Conservation (phyloP, 176 grass and related monocot genomes). For the Carex kokanica region DNA sequence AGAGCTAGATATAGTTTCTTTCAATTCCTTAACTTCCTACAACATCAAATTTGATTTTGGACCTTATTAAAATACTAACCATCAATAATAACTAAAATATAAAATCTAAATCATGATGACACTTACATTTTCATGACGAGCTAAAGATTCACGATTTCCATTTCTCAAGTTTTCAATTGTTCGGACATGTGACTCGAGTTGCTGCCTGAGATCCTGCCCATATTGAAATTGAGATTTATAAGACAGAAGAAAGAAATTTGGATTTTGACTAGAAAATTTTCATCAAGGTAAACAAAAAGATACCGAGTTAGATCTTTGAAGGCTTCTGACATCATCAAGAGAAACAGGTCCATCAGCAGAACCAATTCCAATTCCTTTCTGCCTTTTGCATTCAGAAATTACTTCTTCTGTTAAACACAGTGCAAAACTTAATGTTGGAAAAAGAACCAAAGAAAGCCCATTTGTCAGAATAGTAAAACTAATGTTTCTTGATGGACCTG, state of each 20-base stretch:
- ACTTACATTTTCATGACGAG: conserved; percentile 79
- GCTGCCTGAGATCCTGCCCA: conserved; percentile 91
- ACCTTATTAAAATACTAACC: not conserved
- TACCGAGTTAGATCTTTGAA: conserved; percentile 93
- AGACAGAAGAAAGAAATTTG: conserved; percentile 6
- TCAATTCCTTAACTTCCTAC: conserved; percentile 80
- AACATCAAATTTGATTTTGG: conserved; percentile 34
- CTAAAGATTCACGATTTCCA: conserved; percentile 41
- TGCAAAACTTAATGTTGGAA: conserved; percentile 3
- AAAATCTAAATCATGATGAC: not conserved
- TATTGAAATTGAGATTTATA: conserved; percentile 27
- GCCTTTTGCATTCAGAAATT: conserved; percentile 67
- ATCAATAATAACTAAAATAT: not conserved
- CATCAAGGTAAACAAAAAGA: conserved; percentile 28
- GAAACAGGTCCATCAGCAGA: conserved; percentile 84
- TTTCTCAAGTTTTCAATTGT: conserved; percentile 70
- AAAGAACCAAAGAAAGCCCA: not conserved
- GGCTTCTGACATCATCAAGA: conserved; percentile 78
- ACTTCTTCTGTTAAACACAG: conserved; percentile 38
- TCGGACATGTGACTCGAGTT: conserved; percentile 73
- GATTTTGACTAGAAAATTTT: conserved; percentile 13
- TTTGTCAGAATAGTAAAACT: not conserved
- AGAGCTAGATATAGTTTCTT: conserved; percentile 53
- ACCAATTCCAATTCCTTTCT: conserved; percentile 96
- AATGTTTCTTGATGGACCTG: not conserved